A percentile compares a stretch with the other conserved stretches of the same genome.
phyloP scores from a whole-genome alignment of 306 rosid species.

The Aeschynomene evenia region DNA sequence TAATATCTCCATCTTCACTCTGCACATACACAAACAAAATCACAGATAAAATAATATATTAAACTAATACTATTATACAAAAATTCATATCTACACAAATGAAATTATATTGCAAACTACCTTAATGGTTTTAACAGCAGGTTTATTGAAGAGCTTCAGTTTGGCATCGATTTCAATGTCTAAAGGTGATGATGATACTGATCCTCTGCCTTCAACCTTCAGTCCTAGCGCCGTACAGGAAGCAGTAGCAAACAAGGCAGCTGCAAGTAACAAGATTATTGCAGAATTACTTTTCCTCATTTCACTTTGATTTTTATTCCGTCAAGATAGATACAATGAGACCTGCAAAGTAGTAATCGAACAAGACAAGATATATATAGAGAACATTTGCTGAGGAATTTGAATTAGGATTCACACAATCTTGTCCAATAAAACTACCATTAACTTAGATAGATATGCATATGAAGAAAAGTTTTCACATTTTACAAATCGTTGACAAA shows the following conservation, averaged over 20 bases:
- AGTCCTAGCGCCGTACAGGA: background rate
- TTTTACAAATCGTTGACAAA: too few species aligned
- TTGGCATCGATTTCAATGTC: constrained; percentile 34
- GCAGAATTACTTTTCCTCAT: constrained; percentile 22
- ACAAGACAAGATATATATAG: background rate
- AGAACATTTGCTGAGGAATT: background rate
- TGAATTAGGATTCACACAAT: background rate
- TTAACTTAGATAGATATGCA: too few species aligned
- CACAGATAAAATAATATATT: background rate
- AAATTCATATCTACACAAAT: background rate
- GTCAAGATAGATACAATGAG: background rate
- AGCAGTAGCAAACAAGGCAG: constrained; percentile 23
- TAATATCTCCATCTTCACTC: constrained; percentile 67
- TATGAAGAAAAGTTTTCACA: too few species aligned
- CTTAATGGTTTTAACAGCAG: constrained; percentile 48
- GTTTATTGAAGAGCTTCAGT: constrained; percentile 57
- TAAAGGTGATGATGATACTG: background rate
- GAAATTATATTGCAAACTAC: constrained; percentile 17
- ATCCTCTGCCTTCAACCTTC: constrained; percentile 20
- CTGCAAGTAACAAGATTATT: constrained; percentile 19
- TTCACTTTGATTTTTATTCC: background rate
- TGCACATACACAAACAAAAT: background rate
- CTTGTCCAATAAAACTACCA: too few species aligned
- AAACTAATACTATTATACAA: background rate
- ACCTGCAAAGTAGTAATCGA: background rate